Evolutionary conservation across 345 rosid species (phyloP).

Genomic region (Eucalyptus urophylla): DNA sequence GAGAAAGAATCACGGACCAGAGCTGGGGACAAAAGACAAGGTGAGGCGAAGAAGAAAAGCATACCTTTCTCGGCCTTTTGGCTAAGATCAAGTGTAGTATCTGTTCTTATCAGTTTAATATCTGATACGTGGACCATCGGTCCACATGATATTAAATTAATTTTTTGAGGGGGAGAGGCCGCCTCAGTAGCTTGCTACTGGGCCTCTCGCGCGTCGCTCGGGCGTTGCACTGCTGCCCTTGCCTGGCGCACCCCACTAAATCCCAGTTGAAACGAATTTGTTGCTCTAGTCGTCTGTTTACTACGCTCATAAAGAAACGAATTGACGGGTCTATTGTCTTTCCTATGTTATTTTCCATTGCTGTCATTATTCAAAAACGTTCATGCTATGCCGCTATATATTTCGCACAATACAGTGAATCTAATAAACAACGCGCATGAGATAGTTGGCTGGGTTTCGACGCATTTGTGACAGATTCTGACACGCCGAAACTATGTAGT

Average conservation of each 20-base stretch:
- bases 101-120: constrained; percentile 57
- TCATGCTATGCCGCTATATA: background rate
- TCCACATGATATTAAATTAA: constrained; percentile 26
- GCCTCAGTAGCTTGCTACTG: background rate
- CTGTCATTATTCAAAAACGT: background rate
- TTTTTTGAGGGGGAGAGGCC: constrained; percentile 2
- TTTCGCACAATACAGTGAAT: background rate
- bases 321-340: no score
- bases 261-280: no score
- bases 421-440: background rate
- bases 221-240: background rate
- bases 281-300: rapidly evolving
- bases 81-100: constrained; percentile 62
- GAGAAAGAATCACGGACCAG: no score
- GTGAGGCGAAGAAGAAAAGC: rapidly evolving
- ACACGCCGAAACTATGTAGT: background rate
- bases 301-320: no score
- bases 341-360: rapidly evolving
- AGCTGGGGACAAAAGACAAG: no score
- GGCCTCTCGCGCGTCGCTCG: background rate
- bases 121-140: constrained; percentile 29
- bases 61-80: constrained; percentile 64
- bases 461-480: background rate
- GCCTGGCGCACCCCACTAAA: background rate
- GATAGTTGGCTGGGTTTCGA: background rate